phyloP scores from a whole-genome alignment of 345 rosid genomes.

The Aurinia saxatilis region DNA sequence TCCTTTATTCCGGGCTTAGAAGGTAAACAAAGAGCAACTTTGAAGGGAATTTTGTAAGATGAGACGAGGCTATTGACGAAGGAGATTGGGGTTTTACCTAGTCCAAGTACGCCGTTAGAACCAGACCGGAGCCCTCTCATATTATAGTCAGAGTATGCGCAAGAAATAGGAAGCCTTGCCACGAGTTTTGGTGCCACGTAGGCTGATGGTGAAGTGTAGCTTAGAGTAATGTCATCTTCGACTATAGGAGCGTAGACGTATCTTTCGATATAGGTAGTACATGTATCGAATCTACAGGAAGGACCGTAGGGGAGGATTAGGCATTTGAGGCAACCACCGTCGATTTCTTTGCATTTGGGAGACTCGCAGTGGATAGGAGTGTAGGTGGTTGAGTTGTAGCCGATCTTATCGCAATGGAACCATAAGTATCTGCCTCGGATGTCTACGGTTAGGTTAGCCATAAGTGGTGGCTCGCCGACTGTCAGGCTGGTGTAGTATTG shows the following conservation, averaged over 20 bases:
- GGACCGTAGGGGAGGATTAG: background rate
- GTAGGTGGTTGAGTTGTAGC: slow-evolving; percentile 33
- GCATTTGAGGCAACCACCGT: no score
- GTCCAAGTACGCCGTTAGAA: slow-evolving; percentile 29
- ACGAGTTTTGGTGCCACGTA: background rate
- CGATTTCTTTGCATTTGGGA: slow-evolving; percentile 8
- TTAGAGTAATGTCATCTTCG: slow-evolving; percentile 18
- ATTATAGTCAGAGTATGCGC: background rate
- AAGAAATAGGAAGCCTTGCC: slow-evolving; percentile 3
- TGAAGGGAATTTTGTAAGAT: slow-evolving; percentile 16
- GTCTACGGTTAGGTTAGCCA: slow-evolving; percentile 36
- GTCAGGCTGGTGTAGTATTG: background rate
- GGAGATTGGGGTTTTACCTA: slow-evolving; percentile 17
- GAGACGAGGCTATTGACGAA: slow-evolving; percentile 17
- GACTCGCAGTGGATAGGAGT: slow-evolving; percentile 25
- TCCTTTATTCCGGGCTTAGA: background rate
- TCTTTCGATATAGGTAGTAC: no score
- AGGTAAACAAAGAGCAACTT: slow-evolving; percentile 34
- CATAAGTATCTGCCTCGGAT: slow-evolving; percentile 9
- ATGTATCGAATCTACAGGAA: slow-evolving; percentile 14
- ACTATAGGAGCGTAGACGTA: background rate
- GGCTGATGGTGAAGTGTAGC: background rate
- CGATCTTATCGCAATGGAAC: slow-evolving; percentile 32
- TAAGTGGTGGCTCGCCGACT: background rate
- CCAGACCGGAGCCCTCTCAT: slow-evolving; percentile 16